Evolutionary conservation across 306 rosid species (phyloP).

Genomic region (Pueraria montana): DNA sequence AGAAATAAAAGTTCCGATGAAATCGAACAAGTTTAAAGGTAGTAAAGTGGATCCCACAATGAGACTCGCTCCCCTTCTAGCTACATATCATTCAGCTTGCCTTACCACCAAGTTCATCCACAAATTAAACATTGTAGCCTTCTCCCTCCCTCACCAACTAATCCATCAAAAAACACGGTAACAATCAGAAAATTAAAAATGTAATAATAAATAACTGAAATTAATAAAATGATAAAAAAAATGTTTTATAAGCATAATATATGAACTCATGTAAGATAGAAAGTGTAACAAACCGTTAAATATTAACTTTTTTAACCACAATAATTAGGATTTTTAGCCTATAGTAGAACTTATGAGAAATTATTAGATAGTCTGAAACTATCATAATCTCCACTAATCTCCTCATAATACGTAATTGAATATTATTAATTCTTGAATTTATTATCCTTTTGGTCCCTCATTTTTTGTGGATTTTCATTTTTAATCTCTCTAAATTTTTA

Average conservation of each 20-base stretch:
- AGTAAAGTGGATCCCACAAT: conserved; percentile 20
- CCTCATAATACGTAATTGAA: too few relatives aligned
- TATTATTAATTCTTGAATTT: too few relatives aligned
- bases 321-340: too few relatives aligned
- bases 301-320: too few relatives aligned
- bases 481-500: too few relatives aligned
- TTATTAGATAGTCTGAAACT: too few relatives aligned
- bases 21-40: background rate
- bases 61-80: background rate
- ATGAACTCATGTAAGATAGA: background rate
- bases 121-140: background rate
- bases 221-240: background rate
- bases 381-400: too few relatives aligned
- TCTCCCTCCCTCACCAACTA: background rate
- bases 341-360: too few relatives aligned
- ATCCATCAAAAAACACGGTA: background rate
- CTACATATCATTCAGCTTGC: background rate
- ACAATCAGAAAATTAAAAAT: background rate
- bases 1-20: background rate
- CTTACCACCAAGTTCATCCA: background rate
- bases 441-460: too few relatives aligned
- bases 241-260: background rate
- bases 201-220: background rate
- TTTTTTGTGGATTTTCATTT: too few relatives aligned
- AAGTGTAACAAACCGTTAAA: too few relatives aligned